Evolutionary conservation across 441 rosid genomes (phyloP).

Genomic region (Pelargonium exstipulatum): DNA sequence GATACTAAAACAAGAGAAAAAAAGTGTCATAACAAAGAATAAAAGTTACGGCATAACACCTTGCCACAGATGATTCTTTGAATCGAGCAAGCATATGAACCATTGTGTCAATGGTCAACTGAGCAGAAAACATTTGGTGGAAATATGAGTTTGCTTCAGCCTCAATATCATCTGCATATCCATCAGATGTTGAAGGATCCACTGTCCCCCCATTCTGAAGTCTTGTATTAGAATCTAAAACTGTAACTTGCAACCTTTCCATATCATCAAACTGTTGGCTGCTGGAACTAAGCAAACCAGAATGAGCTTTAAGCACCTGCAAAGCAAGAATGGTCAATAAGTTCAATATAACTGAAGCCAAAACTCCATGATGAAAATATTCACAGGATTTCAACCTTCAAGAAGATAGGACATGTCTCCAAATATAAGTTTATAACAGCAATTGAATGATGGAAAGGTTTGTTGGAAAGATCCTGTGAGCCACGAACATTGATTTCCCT

Average conservation of each 20-base stretch:
- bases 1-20: neutral
- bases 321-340: neutral
- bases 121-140: slow-evolving; percentile 92
- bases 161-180: slow-evolving; percentile 78
- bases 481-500: slow-evolving; percentile 67
- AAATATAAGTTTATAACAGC: slow-evolving; percentile 51
- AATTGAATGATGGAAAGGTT: slow-evolving; percentile 54
- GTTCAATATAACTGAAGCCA: neutral
- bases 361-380: slow-evolving; percentile 4
- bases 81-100: slow-evolving; percentile 93
- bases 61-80: slow-evolving; percentile 74
- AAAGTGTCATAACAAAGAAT: neutral
- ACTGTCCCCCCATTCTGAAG: slow-evolving; percentile 73
- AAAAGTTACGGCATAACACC: slow-evolving; percentile 32
- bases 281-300: slow-evolving; percentile 27
- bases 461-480: slow-evolving; percentile 60
- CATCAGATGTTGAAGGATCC: slow-evolving; percentile 63
- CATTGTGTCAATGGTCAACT: slow-evolving; percentile 79
- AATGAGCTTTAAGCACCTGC: slow-evolving; percentile 71
- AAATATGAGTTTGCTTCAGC: slow-evolving; percentile 92
- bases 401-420: slow-evolving; percentile 54
- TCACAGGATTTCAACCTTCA: slow-evolving; percentile 50
- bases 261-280: slow-evolving; percentile 61
- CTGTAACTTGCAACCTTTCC: slow-evolving; percentile 54
- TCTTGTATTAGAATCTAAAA: slow-evolving; percentile 47